A percentile compares a stretch with the other conserved stretches of the same genome.
Conservation (phyloP, 2,329 filamentous ascomycete genomes). For the Aureobasidium sp. region DNA sequence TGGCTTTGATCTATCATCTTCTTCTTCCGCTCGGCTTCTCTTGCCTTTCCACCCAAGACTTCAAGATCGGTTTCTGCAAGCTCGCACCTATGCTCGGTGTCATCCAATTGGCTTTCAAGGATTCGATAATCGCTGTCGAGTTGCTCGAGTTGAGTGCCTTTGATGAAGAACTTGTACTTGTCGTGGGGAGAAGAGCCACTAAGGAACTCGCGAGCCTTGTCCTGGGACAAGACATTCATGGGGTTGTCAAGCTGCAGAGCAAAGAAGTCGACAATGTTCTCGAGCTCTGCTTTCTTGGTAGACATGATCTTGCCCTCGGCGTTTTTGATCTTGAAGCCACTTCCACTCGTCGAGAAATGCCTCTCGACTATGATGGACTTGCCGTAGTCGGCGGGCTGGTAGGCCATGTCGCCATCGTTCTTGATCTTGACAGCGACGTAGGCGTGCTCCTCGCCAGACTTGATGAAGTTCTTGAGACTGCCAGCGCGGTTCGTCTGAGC, state of each 20-base stretch:
- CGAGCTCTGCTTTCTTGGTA: constrained; percentile 76
- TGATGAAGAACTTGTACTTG: constrained; percentile 96
- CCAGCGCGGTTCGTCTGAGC: constrained; percentile 87
- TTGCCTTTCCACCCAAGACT: constrained; percentile 49
- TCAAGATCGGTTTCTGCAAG: constrained; percentile 58
- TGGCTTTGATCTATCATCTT: constrained; percentile 61
- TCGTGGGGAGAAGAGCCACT: constrained; percentile 73
- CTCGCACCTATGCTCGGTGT: constrained; percentile 57
- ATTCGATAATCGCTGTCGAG: constrained; percentile 86
- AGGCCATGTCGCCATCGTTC: constrained; percentile 80
- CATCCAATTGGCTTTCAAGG: constrained; percentile 70
- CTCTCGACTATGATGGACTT: constrained; percentile 85
- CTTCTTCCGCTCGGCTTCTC: constrained; percentile 58
- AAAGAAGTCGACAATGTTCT: constrained; percentile 90
- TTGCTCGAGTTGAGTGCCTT: constrained; percentile 87
- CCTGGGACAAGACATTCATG: constrained; percentile 90
- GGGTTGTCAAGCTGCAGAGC: constrained; percentile 94
- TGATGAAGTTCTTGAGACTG: constrained; percentile 84
- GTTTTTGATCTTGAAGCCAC: constrained; percentile 82
- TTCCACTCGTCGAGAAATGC: constrained; percentile 68
- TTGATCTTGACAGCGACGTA: constrained; percentile 80
- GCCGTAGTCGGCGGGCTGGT: constrained; percentile 74
- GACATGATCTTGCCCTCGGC: constrained; percentile 64
- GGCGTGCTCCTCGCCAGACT: constrained; percentile 70
- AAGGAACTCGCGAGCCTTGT: constrained; percentile 88